Conservation (phyloP, 768 basidiomycete species). For the Rhodotorula kratochvilovae region DNA sequence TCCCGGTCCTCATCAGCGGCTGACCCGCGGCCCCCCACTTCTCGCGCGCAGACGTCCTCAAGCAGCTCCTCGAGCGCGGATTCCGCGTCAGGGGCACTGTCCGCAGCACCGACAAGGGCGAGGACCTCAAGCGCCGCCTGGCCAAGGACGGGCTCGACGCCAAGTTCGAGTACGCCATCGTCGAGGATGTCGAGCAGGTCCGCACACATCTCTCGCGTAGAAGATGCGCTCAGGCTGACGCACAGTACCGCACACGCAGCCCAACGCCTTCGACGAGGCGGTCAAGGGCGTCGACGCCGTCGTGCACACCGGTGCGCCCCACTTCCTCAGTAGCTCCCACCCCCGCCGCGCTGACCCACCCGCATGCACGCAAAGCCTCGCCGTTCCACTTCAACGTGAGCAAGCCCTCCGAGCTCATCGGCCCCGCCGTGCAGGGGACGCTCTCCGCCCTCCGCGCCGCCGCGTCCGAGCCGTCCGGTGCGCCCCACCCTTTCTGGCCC, state of each 20-base stretch:
- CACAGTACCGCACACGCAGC: slow-evolving; percentile 23
- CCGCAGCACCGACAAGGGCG: slow-evolving; percentile 60
- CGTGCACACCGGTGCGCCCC: slow-evolving; percentile 53
- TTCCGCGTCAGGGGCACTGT: slow-evolving; percentile 61
- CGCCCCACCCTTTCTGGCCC: too few species aligned
- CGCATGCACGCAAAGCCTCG: slow-evolving; percentile 53
- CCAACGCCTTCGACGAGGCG: slow-evolving; percentile 67
- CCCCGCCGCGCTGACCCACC: not conserved
- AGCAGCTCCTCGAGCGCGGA: slow-evolving; percentile 23
- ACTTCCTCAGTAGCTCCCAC: slow-evolving; percentile 47
- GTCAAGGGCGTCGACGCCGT: slow-evolving; percentile 72
- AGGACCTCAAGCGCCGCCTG: slow-evolving; percentile 55
- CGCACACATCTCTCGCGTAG: not conserved
- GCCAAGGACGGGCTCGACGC: slow-evolving; percentile 52
- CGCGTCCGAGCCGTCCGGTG: not conserved
- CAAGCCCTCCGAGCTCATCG: slow-evolving; percentile 53
- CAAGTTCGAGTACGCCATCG: slow-evolving; percentile 62
- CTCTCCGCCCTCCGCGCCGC: slow-evolving; percentile 59
- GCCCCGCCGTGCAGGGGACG: slow-evolving; percentile 70
- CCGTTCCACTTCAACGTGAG: slow-evolving; percentile 54
- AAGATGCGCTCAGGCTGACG: not conserved
- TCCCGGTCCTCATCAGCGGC: not conserved
- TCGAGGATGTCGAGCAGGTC: slow-evolving; percentile 64
- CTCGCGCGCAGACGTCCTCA: slow-evolving; percentile 10
- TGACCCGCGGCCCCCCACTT: not conserved